Base-by-base conservation (phyloP, 2,329 filamentous ascomycete species). In the Tolypocladium ovalisporum region DNA sequence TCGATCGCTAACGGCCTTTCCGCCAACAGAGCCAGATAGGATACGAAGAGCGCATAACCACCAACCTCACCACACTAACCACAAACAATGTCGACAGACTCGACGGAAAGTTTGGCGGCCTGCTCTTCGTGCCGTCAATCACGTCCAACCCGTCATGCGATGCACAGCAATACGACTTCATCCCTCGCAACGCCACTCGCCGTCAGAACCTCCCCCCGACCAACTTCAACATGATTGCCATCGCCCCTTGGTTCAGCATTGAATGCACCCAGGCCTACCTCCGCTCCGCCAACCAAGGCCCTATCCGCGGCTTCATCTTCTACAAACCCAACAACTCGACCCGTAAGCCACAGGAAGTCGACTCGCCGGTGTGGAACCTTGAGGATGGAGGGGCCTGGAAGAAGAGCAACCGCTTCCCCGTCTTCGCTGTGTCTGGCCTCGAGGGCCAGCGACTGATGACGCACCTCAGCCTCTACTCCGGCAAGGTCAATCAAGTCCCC, bases 91-190 rank as follows among this genome's bases (percentile, higher is more conserved):
- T 83, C 55, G 77, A 81, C 36, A 76, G 76, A 10, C 70, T 77
- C 42, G 82, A 86, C 62, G 81, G 81, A 56, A 75, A 83, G 56
- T 83, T 94, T 39, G 81, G 84, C 62, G 93, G 93, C 60, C 81
- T 97, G 19, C 79, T 97, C 58, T 97, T 94, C 70, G 87, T 96
- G 2, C 94, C 93, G 5, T 82, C 86, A 59, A 78, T 96, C 44
- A 68, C 73, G 7, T 57, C 66, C 13, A 69, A 77, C 57, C 79
- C 87, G 60, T 72, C 77, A 0, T 97, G 92, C 73, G 78, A 78
- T 67, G 75, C 83, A 19, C 72, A 81, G 52, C 83, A 87, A 47
- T 78, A 78, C 44, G 71, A 79, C n/a, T 84, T 87, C 63, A 79
- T 97, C 10, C 89, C 91, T 1, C 64, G 70, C 40, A 92, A 94